These are phyloP conservation scores for Russula sp. DNA, from an alignment of 768 basidiomycete species.

Conservation along the genomic window DNA sequence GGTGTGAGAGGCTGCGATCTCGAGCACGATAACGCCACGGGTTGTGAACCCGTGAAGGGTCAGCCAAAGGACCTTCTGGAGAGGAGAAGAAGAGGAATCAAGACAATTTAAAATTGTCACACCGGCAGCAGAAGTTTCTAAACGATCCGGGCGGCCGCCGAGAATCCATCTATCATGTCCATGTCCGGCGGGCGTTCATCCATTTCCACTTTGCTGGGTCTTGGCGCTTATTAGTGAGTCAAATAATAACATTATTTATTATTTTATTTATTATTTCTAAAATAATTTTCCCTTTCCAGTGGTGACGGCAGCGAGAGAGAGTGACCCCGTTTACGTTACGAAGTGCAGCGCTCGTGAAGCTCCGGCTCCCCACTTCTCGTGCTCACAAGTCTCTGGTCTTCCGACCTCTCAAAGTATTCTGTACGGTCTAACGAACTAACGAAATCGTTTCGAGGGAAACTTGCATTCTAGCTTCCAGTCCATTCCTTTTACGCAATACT, in stretches of 20 bases:
- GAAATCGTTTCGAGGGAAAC: slow-evolving; percentile 1
- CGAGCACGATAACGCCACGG: slow-evolving; percentile 7
- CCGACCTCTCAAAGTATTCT: neutral
- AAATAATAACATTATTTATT: neutral
- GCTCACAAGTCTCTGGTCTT: slow-evolving; percentile 1
- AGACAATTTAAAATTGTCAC: neutral
- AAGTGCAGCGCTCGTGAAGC: neutral
- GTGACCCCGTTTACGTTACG: neutral
- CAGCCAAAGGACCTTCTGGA: neutral
- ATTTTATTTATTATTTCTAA: neutral
- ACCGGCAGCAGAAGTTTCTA: neutral
- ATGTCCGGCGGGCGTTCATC: neutral
- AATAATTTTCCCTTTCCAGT: neutral
- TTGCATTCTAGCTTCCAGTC: neutral
- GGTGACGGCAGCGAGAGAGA: slow-evolving; percentile 10
- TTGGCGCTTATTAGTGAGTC: neutral
- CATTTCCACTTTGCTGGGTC: neutral
- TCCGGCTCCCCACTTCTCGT: neutral
- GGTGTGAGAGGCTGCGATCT: slow-evolving; percentile 5
- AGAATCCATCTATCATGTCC: slow-evolving; percentile 7
- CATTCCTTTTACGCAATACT: slow-evolving; percentile 5
- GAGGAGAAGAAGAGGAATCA: neutral
- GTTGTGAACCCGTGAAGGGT: slow-evolving; percentile 15
- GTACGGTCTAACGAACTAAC: slow-evolving; percentile 7
- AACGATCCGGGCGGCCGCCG: slow-evolving; percentile 10